Evolutionary conservation across 306 rosid species (phyloP).

Genomic region (Lathyrus tuberosus): DNA sequence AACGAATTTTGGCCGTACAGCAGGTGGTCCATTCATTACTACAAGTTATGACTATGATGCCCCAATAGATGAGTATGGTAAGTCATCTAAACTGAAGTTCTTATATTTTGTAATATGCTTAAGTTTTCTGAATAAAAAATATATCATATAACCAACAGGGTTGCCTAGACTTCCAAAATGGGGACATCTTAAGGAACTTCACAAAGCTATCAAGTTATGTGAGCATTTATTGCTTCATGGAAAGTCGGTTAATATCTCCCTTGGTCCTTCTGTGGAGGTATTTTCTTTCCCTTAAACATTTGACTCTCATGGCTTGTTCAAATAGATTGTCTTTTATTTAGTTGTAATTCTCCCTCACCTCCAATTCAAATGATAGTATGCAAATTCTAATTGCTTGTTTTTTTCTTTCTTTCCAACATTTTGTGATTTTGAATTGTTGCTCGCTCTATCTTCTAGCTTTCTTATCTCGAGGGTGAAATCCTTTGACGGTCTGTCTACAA

Average conservation of each 20-base stretch:
- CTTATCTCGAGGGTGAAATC: constrained; percentile 1
- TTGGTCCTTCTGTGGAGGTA: constrained; percentile 87
- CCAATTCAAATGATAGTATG: constrained; percentile 17
- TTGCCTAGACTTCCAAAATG: constrained; percentile 91
- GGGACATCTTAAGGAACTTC: constrained; percentile 97
- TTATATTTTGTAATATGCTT: constrained; percentile 3
- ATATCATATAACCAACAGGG: constrained; percentile 49
- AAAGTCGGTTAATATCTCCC: constrained; percentile 53
- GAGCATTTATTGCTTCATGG: constrained; percentile 68
- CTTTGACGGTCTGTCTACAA: neutral
- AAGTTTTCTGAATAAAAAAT: constrained; percentile 31
- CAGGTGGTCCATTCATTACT: constrained; percentile 97
- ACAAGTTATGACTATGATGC: constrained; percentile 98
- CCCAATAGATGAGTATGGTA: constrained; percentile 94
- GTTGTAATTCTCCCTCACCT: constrained; percentile 5
- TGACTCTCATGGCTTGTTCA: constrained; percentile 21
- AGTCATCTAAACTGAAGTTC: constrained; percentile 34
- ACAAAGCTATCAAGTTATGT: constrained; percentile 78
- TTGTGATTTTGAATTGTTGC: constrained; percentile 10
- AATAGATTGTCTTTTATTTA: constrained; percentile 21
- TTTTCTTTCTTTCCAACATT: neutral
- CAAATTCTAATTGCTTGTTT: too few species aligned
- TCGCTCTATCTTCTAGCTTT: constrained; percentile 9
- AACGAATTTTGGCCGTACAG: constrained; percentile 94
- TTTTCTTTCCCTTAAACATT: constrained; percentile 32